A percentile compares a stretch with the other conserved stretches of the same genome.
Conservation (phyloP, 73 alveolate genomes). For the Tetrahymena elliotti region DNA sequence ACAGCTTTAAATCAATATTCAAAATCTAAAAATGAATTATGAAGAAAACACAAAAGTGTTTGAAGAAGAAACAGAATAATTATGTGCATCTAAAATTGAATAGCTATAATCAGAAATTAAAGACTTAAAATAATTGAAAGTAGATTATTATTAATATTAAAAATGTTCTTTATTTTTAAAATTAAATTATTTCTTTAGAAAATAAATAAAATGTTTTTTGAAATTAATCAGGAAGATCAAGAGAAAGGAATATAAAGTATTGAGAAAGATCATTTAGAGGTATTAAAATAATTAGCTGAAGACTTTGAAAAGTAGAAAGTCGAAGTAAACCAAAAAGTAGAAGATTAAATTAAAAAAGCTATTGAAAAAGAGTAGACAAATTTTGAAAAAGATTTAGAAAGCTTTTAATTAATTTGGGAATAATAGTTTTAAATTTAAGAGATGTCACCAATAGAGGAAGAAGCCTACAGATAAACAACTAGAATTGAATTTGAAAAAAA, state of each 20-base stretch:
- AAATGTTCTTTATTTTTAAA: too few relatives aligned
- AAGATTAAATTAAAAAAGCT: background rate
- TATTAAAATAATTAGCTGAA: background rate
- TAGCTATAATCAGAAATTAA: background rate
- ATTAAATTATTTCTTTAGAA: too few relatives aligned
- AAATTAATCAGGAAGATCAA: background rate
- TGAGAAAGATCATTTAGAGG: background rate
- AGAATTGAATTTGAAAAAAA: background rate
- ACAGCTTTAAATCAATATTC: background rate
- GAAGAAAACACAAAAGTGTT: background rate
- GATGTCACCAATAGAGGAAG: background rate
- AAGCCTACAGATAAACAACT: background rate
- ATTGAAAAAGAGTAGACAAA: background rate
- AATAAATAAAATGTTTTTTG: too few relatives aligned
- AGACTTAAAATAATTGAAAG: background rate
- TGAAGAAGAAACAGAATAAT: background rate
- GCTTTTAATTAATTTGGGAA: background rate
- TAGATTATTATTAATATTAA: background rate
- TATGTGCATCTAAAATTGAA: background rate
- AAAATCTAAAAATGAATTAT: background rate
- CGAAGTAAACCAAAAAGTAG: background rate
- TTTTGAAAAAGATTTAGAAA: background rate
- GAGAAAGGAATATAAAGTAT: background rate
- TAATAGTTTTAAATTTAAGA: background rate
- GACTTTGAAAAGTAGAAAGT: background rate